Evolutionary conservation across 768 basidiomycete species (phyloP).

Genomic region (Vararia minispora): DNA sequence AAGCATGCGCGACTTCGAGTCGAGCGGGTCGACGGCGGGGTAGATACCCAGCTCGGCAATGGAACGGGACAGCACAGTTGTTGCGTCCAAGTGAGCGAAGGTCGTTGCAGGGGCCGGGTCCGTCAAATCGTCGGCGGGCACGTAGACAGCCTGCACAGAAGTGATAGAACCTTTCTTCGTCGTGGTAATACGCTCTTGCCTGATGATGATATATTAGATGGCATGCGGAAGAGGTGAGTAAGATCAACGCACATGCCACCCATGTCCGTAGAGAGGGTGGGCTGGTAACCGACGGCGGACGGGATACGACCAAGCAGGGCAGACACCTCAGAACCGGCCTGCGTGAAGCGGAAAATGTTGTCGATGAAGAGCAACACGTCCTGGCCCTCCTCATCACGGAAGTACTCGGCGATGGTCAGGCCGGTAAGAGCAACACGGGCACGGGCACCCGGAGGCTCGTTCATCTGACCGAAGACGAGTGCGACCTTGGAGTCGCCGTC

Average conservation of each 20-base stretch:
- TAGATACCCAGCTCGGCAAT: constrained; percentile 99
- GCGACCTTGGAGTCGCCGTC: constrained; percentile 99
- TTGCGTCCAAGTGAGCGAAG: constrained; percentile 99
- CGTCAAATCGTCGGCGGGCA: constrained; percentile 99
- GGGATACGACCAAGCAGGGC: constrained; percentile 99
- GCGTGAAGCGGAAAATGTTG: constrained; percentile 99
- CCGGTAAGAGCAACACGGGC: constrained; percentile 99
- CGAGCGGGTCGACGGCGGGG: constrained; percentile 98
- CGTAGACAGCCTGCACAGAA: constrained; percentile 99
- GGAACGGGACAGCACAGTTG: constrained; percentile 97
- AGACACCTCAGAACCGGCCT: constrained; percentile 99
- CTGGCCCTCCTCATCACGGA: constrained; percentile 99
- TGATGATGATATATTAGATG: constrained; percentile 18
- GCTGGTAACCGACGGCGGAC: constrained; percentile 99
- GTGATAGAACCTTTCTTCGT: constrained; percentile 99
- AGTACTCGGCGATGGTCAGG: constrained; percentile 99
- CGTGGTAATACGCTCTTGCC: constrained; percentile 99
- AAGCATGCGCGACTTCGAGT: constrained; percentile 99
- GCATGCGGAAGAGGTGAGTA: constrained; percentile 5
- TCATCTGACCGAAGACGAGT: constrained; percentile 99
- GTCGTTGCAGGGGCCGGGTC: constrained; percentile 99
- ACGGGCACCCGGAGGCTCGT: constrained; percentile 99
- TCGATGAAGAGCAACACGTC: constrained; percentile 99
- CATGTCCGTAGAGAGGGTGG: constrained; percentile 99
- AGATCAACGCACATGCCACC: constrained; percentile 79